These are phyloP conservation scores for Xylariales sp. DNA, from an alignment of 2,329 filamentous ascomycete species.

Conservation along the genomic window DNA sequence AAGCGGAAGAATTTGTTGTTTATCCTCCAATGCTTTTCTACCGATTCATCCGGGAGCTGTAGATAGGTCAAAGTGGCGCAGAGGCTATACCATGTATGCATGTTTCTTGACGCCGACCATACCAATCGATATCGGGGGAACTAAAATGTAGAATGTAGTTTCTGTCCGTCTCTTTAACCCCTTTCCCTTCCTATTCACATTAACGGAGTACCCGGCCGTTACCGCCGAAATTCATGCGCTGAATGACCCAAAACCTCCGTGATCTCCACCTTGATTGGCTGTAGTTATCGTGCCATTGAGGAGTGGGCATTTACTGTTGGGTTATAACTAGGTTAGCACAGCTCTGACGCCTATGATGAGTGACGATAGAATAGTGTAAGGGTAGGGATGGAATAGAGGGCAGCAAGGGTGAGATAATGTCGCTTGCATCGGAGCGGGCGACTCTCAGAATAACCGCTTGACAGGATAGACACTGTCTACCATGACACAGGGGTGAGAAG, in stretches of 20 bases:
- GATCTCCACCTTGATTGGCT: constrained; percentile 65
- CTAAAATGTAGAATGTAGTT: constrained; percentile 7
- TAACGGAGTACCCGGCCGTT: background rate
- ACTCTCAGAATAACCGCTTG: background rate
- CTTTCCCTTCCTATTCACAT: background rate
- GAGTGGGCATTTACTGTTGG: constrained; percentile 73
- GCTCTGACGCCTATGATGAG: constrained; percentile 14
- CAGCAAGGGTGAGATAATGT: background rate
- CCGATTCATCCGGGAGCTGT: background rate
- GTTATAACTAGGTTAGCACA: constrained; percentile 46
- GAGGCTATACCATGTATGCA: constrained; percentile 7
- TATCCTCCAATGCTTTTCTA: constrained; percentile 3
- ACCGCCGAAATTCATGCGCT: constrained; percentile 50
- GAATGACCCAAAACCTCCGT: constrained; percentile 70
- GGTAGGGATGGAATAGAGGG: background rate
- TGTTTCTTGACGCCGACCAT: background rate
- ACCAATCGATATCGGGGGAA: constrained; percentile 1
- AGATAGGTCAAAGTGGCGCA: background rate
- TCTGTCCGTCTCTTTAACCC: constrained; percentile 4
- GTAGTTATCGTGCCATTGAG: constrained; percentile 84
- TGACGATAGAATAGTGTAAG: constrained; percentile 7
- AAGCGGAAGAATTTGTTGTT: constrained; percentile 3
- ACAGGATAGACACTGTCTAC: background rate
- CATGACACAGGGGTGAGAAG: background rate
- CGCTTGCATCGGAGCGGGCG: background rate